Evolutionary conservation across 2,329 filamentous ascomycete genomes (phyloP).

Genomic region (Sclerotinia minor): DNA sequence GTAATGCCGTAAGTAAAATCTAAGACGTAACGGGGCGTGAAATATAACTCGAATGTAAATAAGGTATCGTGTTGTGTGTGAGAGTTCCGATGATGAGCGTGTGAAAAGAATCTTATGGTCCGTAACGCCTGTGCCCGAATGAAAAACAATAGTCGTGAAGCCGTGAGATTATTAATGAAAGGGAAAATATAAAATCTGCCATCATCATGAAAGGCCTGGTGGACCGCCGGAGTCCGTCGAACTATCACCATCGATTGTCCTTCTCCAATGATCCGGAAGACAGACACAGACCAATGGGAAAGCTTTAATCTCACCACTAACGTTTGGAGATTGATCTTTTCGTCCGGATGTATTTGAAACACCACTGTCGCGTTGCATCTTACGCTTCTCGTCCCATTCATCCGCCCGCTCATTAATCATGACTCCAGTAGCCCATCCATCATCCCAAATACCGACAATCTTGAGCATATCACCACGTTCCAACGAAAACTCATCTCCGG

Average conservation of each 20-base stretch:
- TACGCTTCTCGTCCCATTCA: conserved; percentile 78
- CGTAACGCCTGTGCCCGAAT: conserved; percentile 37
- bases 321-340: conserved; percentile 65
- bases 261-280: conserved; percentile 91
- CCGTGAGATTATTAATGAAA: conserved; percentile 33
- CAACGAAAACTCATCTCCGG: conserved; percentile 86
- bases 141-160: conserved; percentile 38
- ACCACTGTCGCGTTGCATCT: conserved; percentile 85
- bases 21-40: conserved; percentile 34
- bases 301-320: conserved; percentile 84
- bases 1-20: conserved; percentile 33
- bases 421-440: conserved; percentile 96
- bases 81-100: conserved; percentile 14
- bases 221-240: conserved; percentile 61
- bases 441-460: conserved; percentile 97
- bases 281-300: conserved; percentile 97
- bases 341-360: conserved; percentile 77
- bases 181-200: neutral
- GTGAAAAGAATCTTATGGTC: conserved; percentile 23
- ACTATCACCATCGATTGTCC: conserved; percentile 89
- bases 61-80: conserved; percentile 17
- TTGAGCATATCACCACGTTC: conserved; percentile 98
- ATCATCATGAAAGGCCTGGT: conserved; percentile 30
- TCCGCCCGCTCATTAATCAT: conserved; percentile 80
- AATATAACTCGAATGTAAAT: conserved; percentile 26